These are phyloP conservation scores for Nicotiana otophora DNA, from an alignment of 257 asterid species.

Conservation along the genomic window DNA sequence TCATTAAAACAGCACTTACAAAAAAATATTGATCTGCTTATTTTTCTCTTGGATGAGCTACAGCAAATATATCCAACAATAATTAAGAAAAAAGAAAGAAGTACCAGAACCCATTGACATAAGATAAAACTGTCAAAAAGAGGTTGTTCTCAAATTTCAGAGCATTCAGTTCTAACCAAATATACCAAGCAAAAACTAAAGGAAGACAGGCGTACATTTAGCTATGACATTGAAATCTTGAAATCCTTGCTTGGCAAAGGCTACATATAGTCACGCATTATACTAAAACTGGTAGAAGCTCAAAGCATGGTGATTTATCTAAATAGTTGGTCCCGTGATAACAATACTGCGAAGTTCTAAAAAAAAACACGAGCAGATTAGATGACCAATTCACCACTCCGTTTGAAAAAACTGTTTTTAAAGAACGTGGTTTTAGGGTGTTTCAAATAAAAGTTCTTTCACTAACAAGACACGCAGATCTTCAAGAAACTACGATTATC, in stretches of 20 bases:
- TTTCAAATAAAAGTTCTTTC: background rate
- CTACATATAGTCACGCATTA: background rate
- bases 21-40: background rate
- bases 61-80: background rate
- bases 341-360: background rate
- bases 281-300: background rate
- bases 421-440: background rate
- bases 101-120: background rate
- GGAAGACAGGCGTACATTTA: background rate
- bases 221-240: background rate
- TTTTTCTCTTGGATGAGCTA: background rate
- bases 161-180: background rate
- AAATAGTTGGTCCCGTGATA: background rate
- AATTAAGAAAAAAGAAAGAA: background rate
- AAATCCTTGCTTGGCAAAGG: background rate
- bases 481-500: background rate
- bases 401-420: background rate
- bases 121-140: background rate
- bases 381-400: slow-evolving; percentile 3
- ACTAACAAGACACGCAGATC: background rate
- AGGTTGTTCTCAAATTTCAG: background rate
- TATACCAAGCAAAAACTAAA: background rate
- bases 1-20: background rate
- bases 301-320: background rate
- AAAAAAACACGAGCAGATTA: background rate